Evolutionary conservation across 306 rosid species (phyloP), one percentile per base, ranked within the genome.

Genomic region (Vigna nakashimae): DNA sequence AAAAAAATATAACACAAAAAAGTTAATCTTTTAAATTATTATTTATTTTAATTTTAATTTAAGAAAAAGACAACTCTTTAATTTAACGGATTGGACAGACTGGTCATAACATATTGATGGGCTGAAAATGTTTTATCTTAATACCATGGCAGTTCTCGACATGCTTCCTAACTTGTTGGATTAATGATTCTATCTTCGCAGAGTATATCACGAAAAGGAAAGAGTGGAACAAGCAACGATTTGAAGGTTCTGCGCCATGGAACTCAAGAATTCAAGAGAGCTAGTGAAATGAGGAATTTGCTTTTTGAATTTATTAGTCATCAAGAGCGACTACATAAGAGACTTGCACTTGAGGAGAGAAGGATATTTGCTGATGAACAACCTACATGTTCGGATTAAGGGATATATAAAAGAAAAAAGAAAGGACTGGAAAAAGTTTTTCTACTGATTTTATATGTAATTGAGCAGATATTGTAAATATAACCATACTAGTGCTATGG

Each of bases 241-340:
- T 76, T 94, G 84, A 92, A 83, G 85, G 57, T 86, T 70, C 89
- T 89, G 4, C 6, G 0, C 12, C 28, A 70, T 14, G 91, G 91
- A 81, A 85, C 82, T 69, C 52, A 45, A 24, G 91, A 88, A 48
- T 90, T 81, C 78, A 53, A 53, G 57, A 58, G 3, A n/a, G 97
- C 92, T 11, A 82, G 76, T 84, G 58, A 71, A 17, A 64, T 78
- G 30, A 82, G 81, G 76, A 62, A 74, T 20, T n/a, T 90, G 78
- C 83, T 75, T 73, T 6, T 71, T 86, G 90, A 74, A 49, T 89
- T 92, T 80, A 42, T 60, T 52, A 18, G 65, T 73, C 97, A 89
- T 76, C 89, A 81, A 40, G 16, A 24, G 70, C 53, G 49, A 69
- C 75, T 92, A 59, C 85, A 85, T 40, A 69, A 56, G 85, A 89